These are phyloP conservation scores for Backusella sp. DNA, from an alignment of 192 early-diverging fungal species.

Conservation along the genomic window DNA sequence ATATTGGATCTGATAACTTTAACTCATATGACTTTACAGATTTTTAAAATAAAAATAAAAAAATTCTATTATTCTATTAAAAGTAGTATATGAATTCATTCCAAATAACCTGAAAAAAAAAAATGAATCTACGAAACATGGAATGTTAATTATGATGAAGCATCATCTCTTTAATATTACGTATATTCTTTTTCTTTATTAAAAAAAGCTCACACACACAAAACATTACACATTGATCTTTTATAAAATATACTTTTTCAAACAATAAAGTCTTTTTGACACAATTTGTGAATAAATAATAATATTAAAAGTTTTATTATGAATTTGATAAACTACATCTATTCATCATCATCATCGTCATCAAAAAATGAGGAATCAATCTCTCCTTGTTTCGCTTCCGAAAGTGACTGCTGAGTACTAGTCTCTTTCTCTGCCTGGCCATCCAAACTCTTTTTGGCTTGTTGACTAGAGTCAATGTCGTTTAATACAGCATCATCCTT, in stretches of 20 bases:
- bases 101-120: too few relatives aligned
- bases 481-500: slow-evolving; percentile 1
- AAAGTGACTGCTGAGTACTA: neutral
- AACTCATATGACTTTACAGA: too few relatives aligned
- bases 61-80: too few relatives aligned
- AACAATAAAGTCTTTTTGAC: neutral
- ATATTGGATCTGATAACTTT: too few relatives aligned
- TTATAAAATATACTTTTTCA: too few relatives aligned
- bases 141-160: too few relatives aligned
- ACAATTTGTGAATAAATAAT: neutral
- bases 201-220: neutral
- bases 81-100: too few relatives aligned
- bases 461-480: neutral
- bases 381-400: neutral
- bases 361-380: slow-evolving; percentile 20
- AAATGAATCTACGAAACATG: too few relatives aligned
- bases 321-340: neutral
- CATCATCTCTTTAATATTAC: too few relatives aligned
- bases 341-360: slow-evolving; percentile 9
- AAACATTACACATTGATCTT: neutral
- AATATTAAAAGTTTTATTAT: neutral
- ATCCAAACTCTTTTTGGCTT: neutral
- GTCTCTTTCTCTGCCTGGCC: neutral
- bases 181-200: too few relatives aligned
- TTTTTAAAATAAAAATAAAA: too few relatives aligned